Base-by-base conservation (phyloP, 106 monocot species). In the Dactylorhiza incarnata region DNA sequence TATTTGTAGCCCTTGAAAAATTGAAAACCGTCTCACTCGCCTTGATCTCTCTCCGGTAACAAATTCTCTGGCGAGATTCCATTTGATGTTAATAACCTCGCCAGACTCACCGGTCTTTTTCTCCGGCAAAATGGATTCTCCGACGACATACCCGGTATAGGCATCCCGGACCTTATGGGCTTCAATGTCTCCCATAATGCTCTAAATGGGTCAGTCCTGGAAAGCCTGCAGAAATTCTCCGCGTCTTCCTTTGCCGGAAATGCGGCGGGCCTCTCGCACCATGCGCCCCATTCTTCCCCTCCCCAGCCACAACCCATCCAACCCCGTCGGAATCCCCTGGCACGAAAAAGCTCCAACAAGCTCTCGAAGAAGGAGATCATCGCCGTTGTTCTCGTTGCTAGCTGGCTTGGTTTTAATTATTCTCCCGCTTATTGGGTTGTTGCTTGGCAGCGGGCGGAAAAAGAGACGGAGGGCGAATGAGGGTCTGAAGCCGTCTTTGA, bases 151-250 rank as follows among this genome's bases (percentile, higher is more conserved):
- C 94, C 91, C 1, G 80, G 83, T 78, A 75, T 94, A 77, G 80
- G 73, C 73, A 78, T 87, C 79, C 78, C 69, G 16, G 51, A 73
- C 0, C 78, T 91, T 22, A 15, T 0, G 1, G 26, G 9, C 17
- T 89, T 94, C 89, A 91, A 91, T 66, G 88, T 94, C 19, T 95
- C 95, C 3, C 49, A 62, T 74, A 95, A 95, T 79, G 58, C 65
- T 23, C 76, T 95, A 55, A 79, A 81, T 49, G 95, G 95, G 3
- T 87, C 87, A 29, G 78, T 87, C 19, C 87, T 84, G 12, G 23
- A 19, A 53, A 56, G 76, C 73, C 78, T 87, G n/a, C 9, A 51
- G 6, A 51, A 23, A 13, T 87, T 87, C 76, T 79, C 84, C 0
- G 11, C 19, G 3, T 76, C 73, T 6, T 78, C 84, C 62, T 87